Evolutionary conservation across 345 rosid genomes (phyloP), one percentile per base, ranked within the genome.

Genomic region (Odontarrhena argentea): DNA sequence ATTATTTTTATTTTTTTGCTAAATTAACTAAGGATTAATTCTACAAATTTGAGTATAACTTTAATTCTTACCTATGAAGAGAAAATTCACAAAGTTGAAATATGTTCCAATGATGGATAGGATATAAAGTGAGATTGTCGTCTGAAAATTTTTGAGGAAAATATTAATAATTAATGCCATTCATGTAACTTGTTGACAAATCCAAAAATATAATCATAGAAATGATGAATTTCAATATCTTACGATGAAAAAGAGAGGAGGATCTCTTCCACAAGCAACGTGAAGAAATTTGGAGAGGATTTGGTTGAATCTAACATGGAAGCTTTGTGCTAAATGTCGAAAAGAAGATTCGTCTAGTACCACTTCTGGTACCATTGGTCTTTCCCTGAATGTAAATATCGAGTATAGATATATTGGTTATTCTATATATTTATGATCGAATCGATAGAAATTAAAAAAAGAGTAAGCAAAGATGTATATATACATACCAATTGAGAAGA

Each of bases 11-110:
- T 25, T 41, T 14, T 0, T 41, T 12, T 5, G 42, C 41, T 8
- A 44, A 32, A 25, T 37, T 63, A 28, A 37, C 26, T 51, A 6
- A 24, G 8, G 22, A 8, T 34, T 42, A 13, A 43, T 26, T 51
- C 3, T 2, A 47, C 37, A 34, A n/a, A 24, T 26, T 42, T 40
- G 8, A 28, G 26, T 13, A 41, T n/a, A n/a, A 5, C 26, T 14
- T 7, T 11, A 24, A 18, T 56, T 50, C 84, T 80, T 84, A 91
- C 99, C 84, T 5, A 85, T 43, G 72, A 79, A 91, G 18, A 94
- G 53, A 76, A 94, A 87, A 75, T 91, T 94, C 60, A 91, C 57
- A 78, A 85, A 85, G 81, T 84, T 87, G 78, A 79, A 79, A 62
- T 69, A 88, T 52, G 80, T 77, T 61, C 97, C 99, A 9, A 94